Percentiles rank a stretch among this genome's conserved stretches.
Evolutionary conservation across 2,329 filamentous ascomycete species (phyloP).

Genomic region (Hymenoscyphus scutula): DNA sequence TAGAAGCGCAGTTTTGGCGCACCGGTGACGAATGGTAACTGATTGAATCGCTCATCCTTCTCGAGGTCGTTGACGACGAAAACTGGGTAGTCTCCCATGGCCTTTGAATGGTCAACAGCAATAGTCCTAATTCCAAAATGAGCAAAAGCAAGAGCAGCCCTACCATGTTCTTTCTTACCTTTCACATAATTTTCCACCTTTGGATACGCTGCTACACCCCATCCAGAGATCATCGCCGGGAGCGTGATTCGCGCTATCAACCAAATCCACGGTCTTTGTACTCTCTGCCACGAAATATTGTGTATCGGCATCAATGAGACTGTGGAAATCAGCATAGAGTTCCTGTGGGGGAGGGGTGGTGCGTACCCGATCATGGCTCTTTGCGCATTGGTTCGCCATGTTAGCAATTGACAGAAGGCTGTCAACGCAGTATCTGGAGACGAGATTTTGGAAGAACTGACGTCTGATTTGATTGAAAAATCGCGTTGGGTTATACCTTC

Average conservation of each 20-base stretch:
- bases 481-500: constrained; percentile 4
- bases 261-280: constrained; percentile 43
- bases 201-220: constrained; percentile 33
- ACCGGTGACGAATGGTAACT: constrained; percentile 31
- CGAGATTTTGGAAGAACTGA: constrained; percentile 34
- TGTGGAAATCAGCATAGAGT: constrained; percentile 20
- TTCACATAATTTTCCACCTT: constrained; percentile 35
- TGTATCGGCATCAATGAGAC: constrained; percentile 44
- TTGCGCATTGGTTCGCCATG: constrained; percentile 47
- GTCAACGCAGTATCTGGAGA: constrained; percentile 46
- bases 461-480: constrained; percentile 26
- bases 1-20: constrained; percentile 33
- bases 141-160: constrained; percentile 7
- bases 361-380: constrained; percentile 46
- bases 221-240: constrained; percentile 37
- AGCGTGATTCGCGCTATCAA: constrained; percentile 29
- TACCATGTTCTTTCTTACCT: constrained; percentile 21
- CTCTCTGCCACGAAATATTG: constrained; percentile 54
- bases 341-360: background rate
- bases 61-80: constrained; percentile 35
- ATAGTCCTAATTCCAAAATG: constrained; percentile 28
- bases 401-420: constrained; percentile 48
- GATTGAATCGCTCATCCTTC: constrained; percentile 33
- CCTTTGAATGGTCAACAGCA: constrained; percentile 21
- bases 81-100: constrained; percentile 28